Evolutionary conservation across 805 yeast genomes (phyloP).

Genomic region (Candida ficus): DNA sequence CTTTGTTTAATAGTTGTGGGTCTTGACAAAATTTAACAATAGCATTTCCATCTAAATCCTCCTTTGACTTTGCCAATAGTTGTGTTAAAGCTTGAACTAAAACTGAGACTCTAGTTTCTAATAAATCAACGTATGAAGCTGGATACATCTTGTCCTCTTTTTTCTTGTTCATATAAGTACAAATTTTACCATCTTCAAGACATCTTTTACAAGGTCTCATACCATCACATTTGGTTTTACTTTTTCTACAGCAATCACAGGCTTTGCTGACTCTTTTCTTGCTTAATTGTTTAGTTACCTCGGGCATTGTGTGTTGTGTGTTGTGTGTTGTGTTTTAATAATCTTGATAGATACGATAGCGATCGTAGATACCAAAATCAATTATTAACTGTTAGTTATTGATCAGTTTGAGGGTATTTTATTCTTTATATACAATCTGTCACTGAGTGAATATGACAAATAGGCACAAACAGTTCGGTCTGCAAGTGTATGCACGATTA

Average conservation of each 20-base stretch:
- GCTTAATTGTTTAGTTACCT: background rate
- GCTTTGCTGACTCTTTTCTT: slow-evolving; percentile 36
- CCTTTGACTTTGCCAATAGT: slow-evolving; percentile 18
- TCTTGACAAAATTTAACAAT: slow-evolving; percentile 14
- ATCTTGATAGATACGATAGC: too few relatives aligned
- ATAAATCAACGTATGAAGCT: slow-evolving; percentile 41
- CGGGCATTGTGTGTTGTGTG: slow-evolving; percentile 2
- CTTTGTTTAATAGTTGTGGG: slow-evolving; percentile 14
- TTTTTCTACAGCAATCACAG: slow-evolving; percentile 42
- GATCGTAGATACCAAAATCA: too few relatives aligned
- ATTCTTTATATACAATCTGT: background rate
- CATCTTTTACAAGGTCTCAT: slow-evolving; percentile 46
- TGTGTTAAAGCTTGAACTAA: slow-evolving; percentile 36
- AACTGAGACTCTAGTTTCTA: slow-evolving; percentile 46
- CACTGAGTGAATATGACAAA: slow-evolving; percentile 1
- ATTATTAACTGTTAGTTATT: too few relatives aligned
- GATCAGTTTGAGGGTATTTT: background rate
- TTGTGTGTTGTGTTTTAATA: too few relatives aligned
- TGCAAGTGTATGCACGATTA: background rate
- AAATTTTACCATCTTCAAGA: slow-evolving; percentile 47
- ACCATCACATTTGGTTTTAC: slow-evolving; percentile 43
- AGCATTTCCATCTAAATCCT: slow-evolving; percentile 9
- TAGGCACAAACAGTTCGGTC: background rate
- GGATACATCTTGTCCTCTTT: slow-evolving; percentile 42
- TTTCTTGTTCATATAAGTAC: slow-evolving; percentile 51